phyloP scores from a whole-genome alignment of 805 yeast genomes.

The Hanseniaspora nectarophila region DNA sequence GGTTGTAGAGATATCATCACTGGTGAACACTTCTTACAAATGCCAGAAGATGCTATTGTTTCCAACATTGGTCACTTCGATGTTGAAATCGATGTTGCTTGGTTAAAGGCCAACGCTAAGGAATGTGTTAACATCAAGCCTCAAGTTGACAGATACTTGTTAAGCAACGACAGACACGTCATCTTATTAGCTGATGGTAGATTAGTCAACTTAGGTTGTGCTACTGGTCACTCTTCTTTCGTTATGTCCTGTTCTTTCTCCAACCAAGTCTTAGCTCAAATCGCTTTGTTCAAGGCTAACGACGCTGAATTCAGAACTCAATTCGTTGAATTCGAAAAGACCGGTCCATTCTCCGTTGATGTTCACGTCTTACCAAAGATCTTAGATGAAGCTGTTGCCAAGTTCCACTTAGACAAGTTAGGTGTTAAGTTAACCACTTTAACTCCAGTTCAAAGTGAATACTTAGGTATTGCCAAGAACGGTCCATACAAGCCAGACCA shows the following conservation, averaged over 20 bases:
- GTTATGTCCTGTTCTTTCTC: slow-evolving; percentile 99
- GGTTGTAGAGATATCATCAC: slow-evolving; percentile 98
- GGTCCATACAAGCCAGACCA: slow-evolving; percentile 98
- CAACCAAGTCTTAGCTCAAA: slow-evolving; percentile 98
- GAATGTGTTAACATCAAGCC: slow-evolving; percentile 96
- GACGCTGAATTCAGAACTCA: slow-evolving; percentile 67
- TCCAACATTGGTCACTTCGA: slow-evolving; percentile 99
- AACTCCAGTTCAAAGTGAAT: slow-evolving; percentile 74
- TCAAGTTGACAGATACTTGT: slow-evolving; percentile 93
- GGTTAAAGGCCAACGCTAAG: slow-evolving; percentile 89
- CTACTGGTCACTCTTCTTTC: slow-evolving; percentile 97
- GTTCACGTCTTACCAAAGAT: slow-evolving; percentile 96
- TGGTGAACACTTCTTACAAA: slow-evolving; percentile 69
- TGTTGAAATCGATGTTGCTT: slow-evolving; percentile 97
- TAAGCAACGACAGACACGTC: slow-evolving; percentile 81
- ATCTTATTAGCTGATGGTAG: slow-evolving; percentile 98
- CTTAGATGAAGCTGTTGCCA: slow-evolving; percentile 97
- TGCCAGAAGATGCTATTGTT: slow-evolving; percentile 99
- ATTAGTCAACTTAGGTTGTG: slow-evolving; percentile 98
- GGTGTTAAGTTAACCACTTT: slow-evolving; percentile 77
- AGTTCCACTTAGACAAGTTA: slow-evolving; percentile 87
- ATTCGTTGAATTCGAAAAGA: slow-evolving; percentile 81
- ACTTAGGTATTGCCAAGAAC: slow-evolving; percentile 78
- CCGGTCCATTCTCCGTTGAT: slow-evolving; percentile 82
- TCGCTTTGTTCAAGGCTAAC: slow-evolving; percentile 84